These are phyloP conservation scores for Oligophagozyma castellii DNA, from an alignment of 1,139 yeast genomes.

Conservation along the genomic window DNA sequence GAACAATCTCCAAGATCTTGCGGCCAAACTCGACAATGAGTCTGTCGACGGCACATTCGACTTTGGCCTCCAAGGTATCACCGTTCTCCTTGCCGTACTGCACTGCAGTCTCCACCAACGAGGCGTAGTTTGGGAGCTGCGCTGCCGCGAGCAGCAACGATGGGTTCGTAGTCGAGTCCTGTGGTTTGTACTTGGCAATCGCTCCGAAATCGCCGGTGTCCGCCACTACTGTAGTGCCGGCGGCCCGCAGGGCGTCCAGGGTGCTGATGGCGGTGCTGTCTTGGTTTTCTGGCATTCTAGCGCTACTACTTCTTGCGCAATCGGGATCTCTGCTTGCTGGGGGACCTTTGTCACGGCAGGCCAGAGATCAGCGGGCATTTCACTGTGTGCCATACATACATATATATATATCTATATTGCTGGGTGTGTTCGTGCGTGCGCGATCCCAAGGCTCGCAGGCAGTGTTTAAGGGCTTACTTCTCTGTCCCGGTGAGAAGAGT, in stretches of 20 bases:
- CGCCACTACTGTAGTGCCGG: slow-evolving; percentile 92
- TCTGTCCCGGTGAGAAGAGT: too few species aligned
- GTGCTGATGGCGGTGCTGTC: slow-evolving; percentile 44
- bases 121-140: slow-evolving; percentile 76
- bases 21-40: slow-evolving; percentile 90
- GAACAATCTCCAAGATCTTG: slow-evolving; percentile 83
- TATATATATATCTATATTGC: too few species aligned
- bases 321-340: too few species aligned
- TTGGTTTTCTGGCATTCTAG: slow-evolving; percentile 27
- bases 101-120: slow-evolving; percentile 79
- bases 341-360: too few species aligned
- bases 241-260: slow-evolving; percentile 70
- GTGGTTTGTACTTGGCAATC: slow-evolving; percentile 94
- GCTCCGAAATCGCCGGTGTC: slow-evolving; percentile 98
- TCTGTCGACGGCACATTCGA: slow-evolving; percentile 71
- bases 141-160: slow-evolving; percentile 93
- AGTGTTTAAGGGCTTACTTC: too few species aligned
- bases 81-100: slow-evolving; percentile 61
- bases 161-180: slow-evolving; percentile 98
- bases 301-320: too few species aligned
- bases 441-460: too few species aligned
- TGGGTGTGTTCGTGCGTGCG: too few species aligned
- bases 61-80: slow-evolving; percentile 44
- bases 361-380: too few species aligned
- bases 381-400: too few species aligned